A percentile compares a stretch with the other conserved stretches of the same genome.
phyloP scores from a whole-genome alignment of 345 rosid genomes.

The Carallia brachiata region DNA sequence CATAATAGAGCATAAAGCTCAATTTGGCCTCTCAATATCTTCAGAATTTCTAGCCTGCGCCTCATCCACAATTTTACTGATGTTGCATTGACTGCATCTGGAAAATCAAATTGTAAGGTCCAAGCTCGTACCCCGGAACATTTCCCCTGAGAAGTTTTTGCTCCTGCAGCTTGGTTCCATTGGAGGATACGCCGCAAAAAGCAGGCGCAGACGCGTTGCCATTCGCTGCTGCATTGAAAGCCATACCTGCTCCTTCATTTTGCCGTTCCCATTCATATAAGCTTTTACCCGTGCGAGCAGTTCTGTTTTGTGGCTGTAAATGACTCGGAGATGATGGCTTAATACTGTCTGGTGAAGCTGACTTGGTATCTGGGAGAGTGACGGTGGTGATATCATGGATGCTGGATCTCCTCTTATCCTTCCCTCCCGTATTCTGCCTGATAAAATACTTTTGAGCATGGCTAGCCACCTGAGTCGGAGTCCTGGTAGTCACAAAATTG shows the following conservation, averaged over 20 bases:
- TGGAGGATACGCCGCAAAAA: slow-evolving; percentile 51
- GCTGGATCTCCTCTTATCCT: slow-evolving; percentile 95
- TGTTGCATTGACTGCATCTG: slow-evolving; percentile 51
- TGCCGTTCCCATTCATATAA: slow-evolving; percentile 40
- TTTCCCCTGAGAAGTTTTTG: slow-evolving; percentile 53
- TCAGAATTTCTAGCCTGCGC: slow-evolving; percentile 7
- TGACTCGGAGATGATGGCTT: slow-evolving; percentile 37
- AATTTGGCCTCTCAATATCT: slow-evolving; percentile 21
- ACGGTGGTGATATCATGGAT: slow-evolving; percentile 95
- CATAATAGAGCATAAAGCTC: slow-evolving; percentile 18
- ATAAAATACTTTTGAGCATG: slow-evolving; percentile 99
- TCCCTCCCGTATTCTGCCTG: slow-evolving; percentile 85
- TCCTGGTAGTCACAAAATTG: slow-evolving; percentile 74
- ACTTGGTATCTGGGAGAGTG: slow-evolving; percentile 51
- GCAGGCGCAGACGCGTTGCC: slow-evolving; percentile 41
- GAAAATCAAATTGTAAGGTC: slow-evolving; percentile 35
- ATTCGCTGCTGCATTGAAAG: slow-evolving; percentile 30
- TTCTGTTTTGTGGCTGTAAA: slow-evolving; percentile 37
- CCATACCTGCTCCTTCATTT: slow-evolving; percentile 31
- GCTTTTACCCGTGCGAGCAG: slow-evolving; percentile 20
- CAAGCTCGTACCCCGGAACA: slow-evolving; percentile 49
- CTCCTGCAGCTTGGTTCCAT: slow-evolving; percentile 56
- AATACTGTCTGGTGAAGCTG: slow-evolving; percentile 38
- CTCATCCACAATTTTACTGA: slow-evolving; percentile 24
- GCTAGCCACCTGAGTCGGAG: slow-evolving; percentile 98